Conservation (phyloP, 805 yeast genomes). For the Pichia manshurica region DNA sequence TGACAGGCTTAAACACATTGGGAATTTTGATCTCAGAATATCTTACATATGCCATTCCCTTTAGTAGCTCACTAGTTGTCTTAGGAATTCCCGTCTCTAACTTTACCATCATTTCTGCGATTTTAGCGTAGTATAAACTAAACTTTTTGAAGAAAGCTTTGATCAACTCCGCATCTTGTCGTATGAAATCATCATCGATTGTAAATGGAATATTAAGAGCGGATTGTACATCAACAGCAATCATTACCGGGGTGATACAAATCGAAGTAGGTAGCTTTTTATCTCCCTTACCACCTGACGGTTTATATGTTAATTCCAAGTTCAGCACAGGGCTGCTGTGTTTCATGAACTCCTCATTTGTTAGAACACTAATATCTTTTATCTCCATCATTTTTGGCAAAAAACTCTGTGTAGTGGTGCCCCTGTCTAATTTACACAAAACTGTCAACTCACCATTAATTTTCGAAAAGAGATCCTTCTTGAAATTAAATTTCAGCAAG, state of each 20-base stretch:
- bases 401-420: constrained; percentile 1
- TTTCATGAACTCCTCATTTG: not conserved
- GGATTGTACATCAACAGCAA: constrained; percentile 15
- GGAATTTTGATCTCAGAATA: not conserved
- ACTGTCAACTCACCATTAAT: constrained; percentile 9
- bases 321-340: not conserved
- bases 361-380: not conserved
- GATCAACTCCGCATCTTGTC: not conserved
- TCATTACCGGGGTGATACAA: constrained; percentile 13
- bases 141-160: constrained; percentile 6
- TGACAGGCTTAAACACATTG: constrained; percentile 6
- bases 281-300: not conserved
- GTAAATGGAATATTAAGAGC: constrained; percentile 17
- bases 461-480: constrained; percentile 13
- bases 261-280: constrained; percentile 8
- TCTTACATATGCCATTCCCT: constrained; percentile 8
- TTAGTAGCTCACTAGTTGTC: constrained; percentile 1
- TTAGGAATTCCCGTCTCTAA: constrained; percentile 13
- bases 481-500: not conserved
- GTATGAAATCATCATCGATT: constrained; percentile 14
- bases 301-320: not conserved
- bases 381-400: constrained; percentile 4
- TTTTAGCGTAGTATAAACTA: constrained; percentile 8
- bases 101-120: constrained; percentile 6
- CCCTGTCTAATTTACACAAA: constrained; percentile 1